Base-by-base conservation (phyloP, 768 basidiomycete genomes). In the Suillus ampliporus region DNA sequence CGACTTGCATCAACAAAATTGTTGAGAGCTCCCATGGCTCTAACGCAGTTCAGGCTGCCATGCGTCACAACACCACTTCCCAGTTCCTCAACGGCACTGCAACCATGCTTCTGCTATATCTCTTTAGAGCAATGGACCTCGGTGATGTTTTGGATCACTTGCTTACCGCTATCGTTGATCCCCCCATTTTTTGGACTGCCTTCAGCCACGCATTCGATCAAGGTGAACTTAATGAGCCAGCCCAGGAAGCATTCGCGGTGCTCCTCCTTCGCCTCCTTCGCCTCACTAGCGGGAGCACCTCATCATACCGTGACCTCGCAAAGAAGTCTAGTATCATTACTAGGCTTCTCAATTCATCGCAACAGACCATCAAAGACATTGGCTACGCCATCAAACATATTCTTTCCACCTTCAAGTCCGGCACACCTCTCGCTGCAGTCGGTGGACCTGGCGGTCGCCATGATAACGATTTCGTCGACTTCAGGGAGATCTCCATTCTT, bases 401-500 rank as follows among this genome's bases (percentile, higher is more conserved):
- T 37, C 40, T 80, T 37, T 68, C 73, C 38, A 73, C 76, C 11
- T 65, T 68, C 31, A 70, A 66, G 6, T 26, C 61, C 23, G 66
- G 67, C 9, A 69, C 71, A 7, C 53, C 62, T 7, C 56, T 65
- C 19, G 68, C 72, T 14, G 67, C 54, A 4, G 50, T 57, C 11
- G 65, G 69, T 21, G 72, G 74, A 10, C 84, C 89, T 1, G 89
- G 89, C 0, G 89, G 89, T 4, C 79, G 89, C 4, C 89, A 90
- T 61, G 88, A 89, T 66, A 90, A 91, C 57, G 89, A 91, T 69
- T 84, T 85, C 52, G 73, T 72, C 15, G 81, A 89, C 58, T 90
- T 88, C 64, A 83, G 84, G 7, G 64, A 82, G 10, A 87, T 90
- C 23, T 72, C 84, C n/a, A 86, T 91, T 47, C 73, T 88, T 6